phyloP scores from a whole-genome alignment of 2,329 filamentous ascomycete species.

The Paecilomyces sp. region DNA sequence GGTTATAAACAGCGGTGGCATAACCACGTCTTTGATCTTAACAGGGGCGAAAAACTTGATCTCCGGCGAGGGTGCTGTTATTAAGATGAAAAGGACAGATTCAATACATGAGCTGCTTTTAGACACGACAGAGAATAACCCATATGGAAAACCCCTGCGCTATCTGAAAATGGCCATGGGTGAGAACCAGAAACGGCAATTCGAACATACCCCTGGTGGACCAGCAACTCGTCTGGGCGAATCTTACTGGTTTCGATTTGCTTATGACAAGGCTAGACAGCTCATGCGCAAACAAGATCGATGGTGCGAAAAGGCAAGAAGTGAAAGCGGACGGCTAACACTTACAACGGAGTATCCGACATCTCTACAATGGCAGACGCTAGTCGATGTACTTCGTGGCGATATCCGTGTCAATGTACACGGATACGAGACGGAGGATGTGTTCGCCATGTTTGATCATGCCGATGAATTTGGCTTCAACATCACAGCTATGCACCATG shows the following conservation, averaged over 20 bases:
- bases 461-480: slow-evolving; percentile 65
- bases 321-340: slow-evolving; percentile 17
- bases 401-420: slow-evolving; percentile 64
- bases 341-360: slow-evolving; percentile 51
- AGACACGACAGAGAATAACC: neutral
- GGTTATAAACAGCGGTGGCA: neutral
- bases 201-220: slow-evolving; percentile 42
- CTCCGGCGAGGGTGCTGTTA: slow-evolving; percentile 59
- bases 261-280: slow-evolving; percentile 55
- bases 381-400: slow-evolving; percentile 56
- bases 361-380: slow-evolving; percentile 57
- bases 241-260: slow-evolving; percentile 61
- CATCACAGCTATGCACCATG: slow-evolving; percentile 61
- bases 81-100: slow-evolving; percentile 47
- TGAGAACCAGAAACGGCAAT: slow-evolving; percentile 55
- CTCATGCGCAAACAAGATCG: slow-evolving; percentile 57
- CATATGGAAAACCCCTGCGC: slow-evolving; percentile 28
- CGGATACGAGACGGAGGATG: slow-evolving; percentile 61
- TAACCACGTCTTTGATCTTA: slow-evolving; percentile 40
- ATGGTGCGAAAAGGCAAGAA: slow-evolving; percentile 53
- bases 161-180: slow-evolving; percentile 72
- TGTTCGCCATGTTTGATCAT: slow-evolving; percentile 62
- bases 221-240: slow-evolving; percentile 53
- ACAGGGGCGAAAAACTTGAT: slow-evolving; percentile 65
- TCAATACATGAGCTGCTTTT: slow-evolving; percentile 49